A percentile compares a stretch with the other conserved stretches of the same genome.
Conservation (phyloP, 352 stramenopile species). For the Globisporangium nodosum region DNA sequence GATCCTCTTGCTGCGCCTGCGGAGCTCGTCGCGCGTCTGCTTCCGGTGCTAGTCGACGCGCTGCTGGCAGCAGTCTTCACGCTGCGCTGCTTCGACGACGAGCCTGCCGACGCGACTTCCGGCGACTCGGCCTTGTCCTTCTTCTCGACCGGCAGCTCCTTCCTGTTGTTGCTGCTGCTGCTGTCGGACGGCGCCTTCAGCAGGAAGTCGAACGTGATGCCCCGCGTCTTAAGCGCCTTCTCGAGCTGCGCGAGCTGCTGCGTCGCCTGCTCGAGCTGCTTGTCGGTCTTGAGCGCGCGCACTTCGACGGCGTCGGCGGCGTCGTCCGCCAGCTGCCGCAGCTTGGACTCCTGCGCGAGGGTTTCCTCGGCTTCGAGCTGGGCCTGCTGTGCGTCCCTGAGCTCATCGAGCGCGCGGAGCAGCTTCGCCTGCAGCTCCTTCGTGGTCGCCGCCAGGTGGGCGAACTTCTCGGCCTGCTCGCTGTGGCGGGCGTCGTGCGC, state of each 20-base stretch:
- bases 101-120: neutral
- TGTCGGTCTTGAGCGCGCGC: slow-evolving; percentile 28
- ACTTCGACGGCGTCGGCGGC: slow-evolving; percentile 40
- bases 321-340: slow-evolving; percentile 39
- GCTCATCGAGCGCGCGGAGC: slow-evolving; percentile 18
- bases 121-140: slow-evolving; percentile 6
- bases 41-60: neutral
- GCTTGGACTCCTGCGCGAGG: slow-evolving; percentile 27
- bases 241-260: slow-evolving; percentile 34
- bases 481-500: slow-evolving; percentile 14
- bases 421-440: slow-evolving; percentile 33
- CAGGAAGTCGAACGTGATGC: slow-evolving; percentile 63
- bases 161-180: slow-evolving; percentile 16
- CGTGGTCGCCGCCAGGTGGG: slow-evolving; percentile 20
- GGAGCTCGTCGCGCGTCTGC: slow-evolving; percentile 2
- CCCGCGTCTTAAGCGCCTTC: slow-evolving; percentile 45
- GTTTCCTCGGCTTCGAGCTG: slow-evolving; percentile 27
- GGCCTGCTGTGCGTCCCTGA: slow-evolving; percentile 22
- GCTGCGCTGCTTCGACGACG: slow-evolving; percentile 1
- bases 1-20: neutral
- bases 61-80: neutral
- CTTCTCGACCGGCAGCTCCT: slow-evolving; percentile 1
- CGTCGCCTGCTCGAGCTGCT: slow-evolving; percentile 21
- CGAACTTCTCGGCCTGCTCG: slow-evolving; percentile 18
- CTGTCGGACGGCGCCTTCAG: slow-evolving; percentile 19